phyloP scores from a whole-genome alignment of 1,284 basidiomycete species.

The Boletus sp. region DNA sequence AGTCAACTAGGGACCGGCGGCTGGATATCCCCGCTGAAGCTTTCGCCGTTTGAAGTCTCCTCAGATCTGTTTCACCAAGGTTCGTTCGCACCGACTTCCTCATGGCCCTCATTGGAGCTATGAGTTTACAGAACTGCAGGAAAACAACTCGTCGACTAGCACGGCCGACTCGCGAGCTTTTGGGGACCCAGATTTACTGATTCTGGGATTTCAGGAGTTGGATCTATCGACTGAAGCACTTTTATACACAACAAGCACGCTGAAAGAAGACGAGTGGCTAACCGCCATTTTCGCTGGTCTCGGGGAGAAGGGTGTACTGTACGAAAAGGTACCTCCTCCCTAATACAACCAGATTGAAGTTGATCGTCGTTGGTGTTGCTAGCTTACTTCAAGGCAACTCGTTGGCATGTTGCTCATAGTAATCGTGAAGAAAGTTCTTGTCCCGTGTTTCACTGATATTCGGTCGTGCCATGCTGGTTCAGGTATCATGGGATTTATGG shows the following conservation, averaged over 20 bases:
- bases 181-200: conserved; percentile 58
- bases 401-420: conserved; percentile 72
- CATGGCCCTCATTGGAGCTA: background rate
- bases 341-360: background rate
- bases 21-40: conserved; percentile 37
- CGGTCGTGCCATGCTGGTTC: conserved; percentile 51
- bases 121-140: conserved; percentile 8
- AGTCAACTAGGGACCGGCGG: conserved; percentile 1
- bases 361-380: background rate
- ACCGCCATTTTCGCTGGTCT: conserved; percentile 59
- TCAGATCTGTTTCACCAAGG: conserved; percentile 15
- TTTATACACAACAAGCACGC: conserved; percentile 56
- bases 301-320: conserved; percentile 59
- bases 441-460: conserved; percentile 49
- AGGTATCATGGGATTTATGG: conserved; percentile 74
- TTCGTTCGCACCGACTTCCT: conserved; percentile 6
- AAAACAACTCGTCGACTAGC: conserved; percentile 21
- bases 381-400: conserved; percentile 71
- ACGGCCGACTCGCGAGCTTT: conserved; percentile 15
- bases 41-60: conserved; percentile 34
- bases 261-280: conserved; percentile 67
- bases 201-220: conserved; percentile 72
- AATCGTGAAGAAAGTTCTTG: conserved; percentile 54
- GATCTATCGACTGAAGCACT: conserved; percentile 73
- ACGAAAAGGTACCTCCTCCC: conserved; percentile 53